Conservation (phyloP, 2,329 filamentous ascomycete genomes). For the Ophiostoma piceae region DNA sequence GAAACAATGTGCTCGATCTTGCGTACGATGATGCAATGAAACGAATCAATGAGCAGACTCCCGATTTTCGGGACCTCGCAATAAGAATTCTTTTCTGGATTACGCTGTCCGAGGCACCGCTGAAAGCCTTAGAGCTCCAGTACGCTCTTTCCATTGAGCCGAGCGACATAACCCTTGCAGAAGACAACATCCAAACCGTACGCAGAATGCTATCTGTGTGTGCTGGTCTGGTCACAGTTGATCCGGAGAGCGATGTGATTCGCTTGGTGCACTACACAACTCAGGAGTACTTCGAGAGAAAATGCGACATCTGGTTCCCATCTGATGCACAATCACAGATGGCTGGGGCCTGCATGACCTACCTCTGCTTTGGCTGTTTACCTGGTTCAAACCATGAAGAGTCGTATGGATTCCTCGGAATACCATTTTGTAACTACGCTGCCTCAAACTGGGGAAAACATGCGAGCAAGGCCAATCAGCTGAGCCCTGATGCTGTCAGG, state of each 20-base stretch:
- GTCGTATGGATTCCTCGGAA: neutral
- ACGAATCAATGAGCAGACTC: neutral
- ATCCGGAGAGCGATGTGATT: neutral
- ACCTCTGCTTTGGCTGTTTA: neutral
- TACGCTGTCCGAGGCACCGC: neutral
- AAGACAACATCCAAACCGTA: neutral
- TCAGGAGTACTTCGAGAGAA: neutral
- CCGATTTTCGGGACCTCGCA: neutral
- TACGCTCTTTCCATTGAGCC: neutral
- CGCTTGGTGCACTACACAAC: conserved; percentile 2
- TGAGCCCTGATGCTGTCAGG: neutral
- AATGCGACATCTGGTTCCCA: neutral
- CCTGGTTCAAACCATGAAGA: neutral
- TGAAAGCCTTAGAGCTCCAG: neutral
- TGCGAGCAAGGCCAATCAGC: neutral
- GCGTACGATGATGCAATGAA: neutral
- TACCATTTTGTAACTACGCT: neutral
- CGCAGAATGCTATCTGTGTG: neutral
- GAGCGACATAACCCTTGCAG: neutral
- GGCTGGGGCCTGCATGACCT: neutral
- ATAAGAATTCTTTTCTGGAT: neutral
- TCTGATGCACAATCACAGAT: neutral
- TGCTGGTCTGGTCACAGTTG: neutral
- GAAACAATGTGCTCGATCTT: neutral
- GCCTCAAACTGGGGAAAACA: neutral